These are phyloP conservation scores for Lactifluus volemus DNA, from an alignment of 768 basidiomycete species.

Conservation along the genomic window DNA sequence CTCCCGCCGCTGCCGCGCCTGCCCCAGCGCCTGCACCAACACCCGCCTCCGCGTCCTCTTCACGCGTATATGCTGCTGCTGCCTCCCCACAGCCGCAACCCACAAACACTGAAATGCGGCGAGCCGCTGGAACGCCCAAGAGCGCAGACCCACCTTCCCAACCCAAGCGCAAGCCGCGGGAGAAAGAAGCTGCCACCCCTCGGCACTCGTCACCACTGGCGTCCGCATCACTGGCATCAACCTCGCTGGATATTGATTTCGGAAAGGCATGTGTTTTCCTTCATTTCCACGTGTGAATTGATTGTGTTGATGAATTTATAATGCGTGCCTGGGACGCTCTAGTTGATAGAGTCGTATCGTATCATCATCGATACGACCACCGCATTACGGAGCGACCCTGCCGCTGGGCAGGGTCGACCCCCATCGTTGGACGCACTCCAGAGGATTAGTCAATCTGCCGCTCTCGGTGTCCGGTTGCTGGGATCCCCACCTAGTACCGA, in stretches of 20 bases:
- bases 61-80: conserved; percentile 25
- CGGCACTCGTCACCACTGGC: conserved; percentile 22
- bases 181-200: conserved; percentile 27
- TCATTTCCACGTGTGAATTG: not conserved
- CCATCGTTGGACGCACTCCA: conserved; percentile 29
- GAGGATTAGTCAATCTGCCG: conserved; percentile 38
- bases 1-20: conserved; percentile 21
- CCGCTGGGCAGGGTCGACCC: conserved; percentile 21
- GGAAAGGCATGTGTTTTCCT: conserved; percentile 28
- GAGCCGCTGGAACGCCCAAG: conserved; percentile 25
- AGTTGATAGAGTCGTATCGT: conserved; percentile 40
- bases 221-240: conserved; percentile 11
- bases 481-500: conserved; percentile 29
- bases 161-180: conserved; percentile 31
- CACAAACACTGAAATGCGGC: conserved; percentile 21
- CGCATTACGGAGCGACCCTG: conserved; percentile 24
- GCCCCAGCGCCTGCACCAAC: not conserved
- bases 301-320: not conserved
- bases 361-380: conserved; percentile 34
- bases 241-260: conserved; percentile 33
- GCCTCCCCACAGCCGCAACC: conserved; percentile 26
- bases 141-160: conserved; percentile 16
- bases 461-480: conserved; percentile 35
- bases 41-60: conserved; percentile 24
- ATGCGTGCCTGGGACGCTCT: not conserved